These are phyloP conservation scores for Sporothrix brasiliensis DNA, from an alignment of 2,329 filamentous ascomycete genomes.

Conservation along the genomic window DNA sequence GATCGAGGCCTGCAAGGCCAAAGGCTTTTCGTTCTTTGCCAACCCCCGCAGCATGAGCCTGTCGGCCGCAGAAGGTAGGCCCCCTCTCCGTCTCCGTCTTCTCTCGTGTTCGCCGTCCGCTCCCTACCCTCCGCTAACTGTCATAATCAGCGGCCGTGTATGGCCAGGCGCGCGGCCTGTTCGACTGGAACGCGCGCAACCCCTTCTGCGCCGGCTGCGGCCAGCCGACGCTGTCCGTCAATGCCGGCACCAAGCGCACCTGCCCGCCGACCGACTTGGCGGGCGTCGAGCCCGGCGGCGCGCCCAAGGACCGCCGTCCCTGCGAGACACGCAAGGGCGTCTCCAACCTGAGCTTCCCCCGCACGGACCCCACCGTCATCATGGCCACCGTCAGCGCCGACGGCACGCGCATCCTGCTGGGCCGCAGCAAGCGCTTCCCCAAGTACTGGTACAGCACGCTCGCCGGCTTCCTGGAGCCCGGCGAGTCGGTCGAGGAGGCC, in stretches of 20 bases:
- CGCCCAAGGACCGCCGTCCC: constrained; percentile 60
- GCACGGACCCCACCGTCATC: constrained; percentile 93
- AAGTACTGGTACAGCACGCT: constrained; percentile 85
- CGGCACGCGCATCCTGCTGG: constrained; percentile 76
- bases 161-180: constrained; percentile 80
- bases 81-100: background rate
- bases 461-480: constrained; percentile 82
- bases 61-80: constrained; percentile 52
- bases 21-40: constrained; percentile 66
- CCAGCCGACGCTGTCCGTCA: constrained; percentile 74
- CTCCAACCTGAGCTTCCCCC: constrained; percentile 88
- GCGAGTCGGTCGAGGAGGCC: constrained; percentile 82
- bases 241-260: constrained; percentile 77
- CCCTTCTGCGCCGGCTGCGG: constrained; percentile 91
- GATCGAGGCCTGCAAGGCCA: constrained; percentile 59
- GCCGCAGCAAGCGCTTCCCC: constrained; percentile 82
- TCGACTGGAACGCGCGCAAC: constrained; percentile 94
- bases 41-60: constrained; percentile 54
- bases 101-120: background rate
- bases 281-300: constrained; percentile 49
- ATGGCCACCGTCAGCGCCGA: constrained; percentile 86
- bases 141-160: constrained; percentile 73
- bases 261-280: constrained; percentile 72
- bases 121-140: background rate
- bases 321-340: constrained; percentile 83